phyloP scores from a whole-genome alignment of 331 rosid species.

The Quercus tomentella region DNA sequence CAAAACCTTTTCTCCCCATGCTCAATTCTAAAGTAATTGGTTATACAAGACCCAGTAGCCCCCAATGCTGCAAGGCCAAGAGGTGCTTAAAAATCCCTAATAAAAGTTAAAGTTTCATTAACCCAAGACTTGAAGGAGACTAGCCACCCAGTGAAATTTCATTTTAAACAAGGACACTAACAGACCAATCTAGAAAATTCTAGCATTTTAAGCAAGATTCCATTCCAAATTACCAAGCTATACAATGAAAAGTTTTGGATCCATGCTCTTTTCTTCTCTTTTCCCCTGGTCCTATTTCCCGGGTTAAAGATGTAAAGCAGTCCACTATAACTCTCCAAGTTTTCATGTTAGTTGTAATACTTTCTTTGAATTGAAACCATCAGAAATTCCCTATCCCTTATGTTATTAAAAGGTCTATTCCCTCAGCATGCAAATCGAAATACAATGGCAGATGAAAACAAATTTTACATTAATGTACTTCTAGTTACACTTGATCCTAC shows the following conservation, averaged over 20 bases:
- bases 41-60: not conserved
- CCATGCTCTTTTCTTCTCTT: not conserved
- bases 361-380: not conserved
- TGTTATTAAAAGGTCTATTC: not conserved
- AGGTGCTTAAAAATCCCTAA: not conserved
- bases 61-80: not conserved
- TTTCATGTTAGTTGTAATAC: not conserved
- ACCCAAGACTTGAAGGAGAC: too few species aligned
- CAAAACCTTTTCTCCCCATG: not conserved
- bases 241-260: not conserved
- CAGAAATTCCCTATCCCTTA: not conserved
- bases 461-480: not conserved
- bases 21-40: not conserved
- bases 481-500: not conserved
- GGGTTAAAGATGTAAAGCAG: not conserved
- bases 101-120: too few species aligned
- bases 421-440: not conserved
- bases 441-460: not conserved
- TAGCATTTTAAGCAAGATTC: not conserved
- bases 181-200: not conserved
- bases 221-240: not conserved
- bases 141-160: too few species aligned
- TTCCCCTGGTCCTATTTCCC: not conserved
- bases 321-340: not conserved
- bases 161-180: not conserved